Percentiles rank a stretch among this genome's conserved stretches.
These are phyloP conservation scores for Furcasterigmium sp. DNA, from an alignment of 2,329 filamentous ascomycete genomes.

Conservation along the genomic window DNA sequence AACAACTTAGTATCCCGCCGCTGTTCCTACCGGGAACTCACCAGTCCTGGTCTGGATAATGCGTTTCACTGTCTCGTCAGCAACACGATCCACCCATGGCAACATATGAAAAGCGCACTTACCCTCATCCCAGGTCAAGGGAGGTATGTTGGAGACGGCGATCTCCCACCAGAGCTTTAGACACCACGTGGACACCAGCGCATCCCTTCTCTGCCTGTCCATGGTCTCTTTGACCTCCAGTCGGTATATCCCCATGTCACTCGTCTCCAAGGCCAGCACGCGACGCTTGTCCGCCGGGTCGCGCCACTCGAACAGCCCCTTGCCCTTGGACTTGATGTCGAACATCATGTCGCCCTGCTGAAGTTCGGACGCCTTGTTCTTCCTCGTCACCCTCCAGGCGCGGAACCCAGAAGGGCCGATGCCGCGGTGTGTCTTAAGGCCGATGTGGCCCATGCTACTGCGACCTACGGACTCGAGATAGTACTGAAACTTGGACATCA, in stretches of 20 bases:
- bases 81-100: neutral
- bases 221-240: constrained; percentile 25
- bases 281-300: constrained; percentile 13
- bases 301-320: constrained; percentile 23
- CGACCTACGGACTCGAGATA: constrained; percentile 25
- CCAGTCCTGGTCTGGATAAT: neutral
- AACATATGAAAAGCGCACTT: neutral
- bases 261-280: constrained; percentile 22
- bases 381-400: constrained; percentile 12
- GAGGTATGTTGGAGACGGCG: constrained; percentile 11
- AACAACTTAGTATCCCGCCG: neutral
- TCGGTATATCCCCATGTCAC: constrained; percentile 18
- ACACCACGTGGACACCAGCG: constrained; percentile 28
- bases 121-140: constrained; percentile 8
- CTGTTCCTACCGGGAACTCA: neutral
- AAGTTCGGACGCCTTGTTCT: constrained; percentile 10
- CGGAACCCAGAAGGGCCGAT: constrained; percentile 16
- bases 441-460: constrained; percentile 21
- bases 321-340: constrained; percentile 18
- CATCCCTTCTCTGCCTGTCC: constrained; percentile 21
- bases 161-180: constrained; percentile 26
- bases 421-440: constrained; percentile 19
- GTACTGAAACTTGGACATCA: constrained; percentile 23
- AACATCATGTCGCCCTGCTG: constrained; percentile 19
- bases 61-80: neutral